Percentiles rank a stretch among this genome's conserved stretches.
Conservation (phyloP, 2,329 filamentous ascomycete genomes). For the Raffaelea albimanens region DNA sequence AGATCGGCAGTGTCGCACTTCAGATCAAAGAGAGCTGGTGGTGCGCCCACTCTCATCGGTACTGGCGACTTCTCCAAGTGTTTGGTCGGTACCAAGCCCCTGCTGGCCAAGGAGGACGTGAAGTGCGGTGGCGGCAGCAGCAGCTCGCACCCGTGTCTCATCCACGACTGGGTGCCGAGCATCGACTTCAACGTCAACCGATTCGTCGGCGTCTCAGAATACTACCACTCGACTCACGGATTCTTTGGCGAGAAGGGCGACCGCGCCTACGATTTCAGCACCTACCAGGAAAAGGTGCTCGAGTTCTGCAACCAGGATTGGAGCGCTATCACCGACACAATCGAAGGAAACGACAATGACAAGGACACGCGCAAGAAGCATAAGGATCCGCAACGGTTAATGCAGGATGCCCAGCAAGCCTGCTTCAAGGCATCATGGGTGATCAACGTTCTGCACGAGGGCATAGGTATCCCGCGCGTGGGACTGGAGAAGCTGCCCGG, state of each 20-base stretch:
- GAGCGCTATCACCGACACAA: slow-evolving; percentile 50
- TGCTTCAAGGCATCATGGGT: slow-evolving; percentile 99
- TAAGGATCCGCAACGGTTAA: slow-evolving; percentile 58
- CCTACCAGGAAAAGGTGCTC: slow-evolving; percentile 76
- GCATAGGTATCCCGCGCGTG: slow-evolving; percentile 83
- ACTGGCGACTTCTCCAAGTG: slow-evolving; percentile 86
- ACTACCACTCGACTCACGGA: slow-evolving; percentile 97
- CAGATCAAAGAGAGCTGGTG: slow-evolving; percentile 17
- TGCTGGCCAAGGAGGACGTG: slow-evolving; percentile 74
- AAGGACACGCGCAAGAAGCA: slow-evolving; percentile 1
- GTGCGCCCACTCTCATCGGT: slow-evolving; percentile 55
- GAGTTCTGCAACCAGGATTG: slow-evolving; percentile 82
- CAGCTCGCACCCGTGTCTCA: slow-evolving; percentile 62
- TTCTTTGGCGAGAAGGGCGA: slow-evolving; percentile 68
- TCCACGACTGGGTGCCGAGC: slow-evolving; percentile 87
- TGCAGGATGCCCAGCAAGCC: slow-evolving; percentile 71
- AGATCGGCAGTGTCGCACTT: background rate
- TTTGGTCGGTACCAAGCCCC: slow-evolving; percentile 67
- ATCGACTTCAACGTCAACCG: slow-evolving; percentile 98
- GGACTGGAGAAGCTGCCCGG: slow-evolving; percentile 59
- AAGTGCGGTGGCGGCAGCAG: slow-evolving; percentile 58
- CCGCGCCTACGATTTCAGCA: slow-evolving; percentile 79
- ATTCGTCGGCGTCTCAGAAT: slow-evolving; percentile 95
- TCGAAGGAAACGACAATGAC: slow-evolving; percentile 52
- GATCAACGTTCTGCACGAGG: slow-evolving; percentile 91